Evolutionary conservation across 768 basidiomycete genomes (phyloP).

Genomic region (Mycena amicta): DNA sequence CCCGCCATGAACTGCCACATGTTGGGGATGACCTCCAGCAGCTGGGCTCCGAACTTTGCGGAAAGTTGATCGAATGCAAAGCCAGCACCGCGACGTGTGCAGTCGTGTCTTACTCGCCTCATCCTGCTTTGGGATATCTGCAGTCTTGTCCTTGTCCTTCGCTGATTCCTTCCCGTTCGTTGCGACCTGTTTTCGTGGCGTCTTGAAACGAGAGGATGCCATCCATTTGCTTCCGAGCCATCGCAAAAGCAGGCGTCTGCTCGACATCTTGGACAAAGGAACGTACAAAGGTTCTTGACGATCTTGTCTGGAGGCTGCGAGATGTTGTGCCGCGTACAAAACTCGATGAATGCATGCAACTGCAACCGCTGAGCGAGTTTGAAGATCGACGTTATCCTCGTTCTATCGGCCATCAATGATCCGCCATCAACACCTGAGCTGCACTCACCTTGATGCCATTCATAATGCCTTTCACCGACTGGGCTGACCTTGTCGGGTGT

Average conservation of each 20-base stretch:
- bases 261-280: slow-evolving; percentile 91
- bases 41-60: slow-evolving; percentile 65
- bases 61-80: slow-evolving; percentile 83
- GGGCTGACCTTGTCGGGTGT: slow-evolving; percentile 95
- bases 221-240: slow-evolving; percentile 56
- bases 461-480: slow-evolving; percentile 95
- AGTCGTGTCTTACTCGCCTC: slow-evolving; percentile 68
- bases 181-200: slow-evolving; percentile 32
- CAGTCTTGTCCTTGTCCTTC: slow-evolving; percentile 44
- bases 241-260: slow-evolving; percentile 87
- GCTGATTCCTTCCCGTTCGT: slow-evolving; percentile 36
- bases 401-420: slow-evolving; percentile 45
- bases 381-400: slow-evolving; percentile 88
- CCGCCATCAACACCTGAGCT: background rate
- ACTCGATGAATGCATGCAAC: slow-evolving; percentile 88
- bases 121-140: slow-evolving; percentile 45
- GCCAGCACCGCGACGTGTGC: slow-evolving; percentile 82
- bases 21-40: slow-evolving; percentile 83
- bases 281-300: slow-evolving; percentile 94
- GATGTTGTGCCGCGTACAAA: slow-evolving; percentile 74
- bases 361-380: slow-evolving; percentile 82
- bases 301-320: slow-evolving; percentile 93
- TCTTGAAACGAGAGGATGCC: slow-evolving; percentile 80
- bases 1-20: slow-evolving; percentile 95
- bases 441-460: slow-evolving; percentile 88